A percentile compares a stretch with the other conserved stretches of the same genome.
phyloP scores from a whole-genome alignment of 495 filamentous ascomycete species.

The Cercophora scortea region DNA sequence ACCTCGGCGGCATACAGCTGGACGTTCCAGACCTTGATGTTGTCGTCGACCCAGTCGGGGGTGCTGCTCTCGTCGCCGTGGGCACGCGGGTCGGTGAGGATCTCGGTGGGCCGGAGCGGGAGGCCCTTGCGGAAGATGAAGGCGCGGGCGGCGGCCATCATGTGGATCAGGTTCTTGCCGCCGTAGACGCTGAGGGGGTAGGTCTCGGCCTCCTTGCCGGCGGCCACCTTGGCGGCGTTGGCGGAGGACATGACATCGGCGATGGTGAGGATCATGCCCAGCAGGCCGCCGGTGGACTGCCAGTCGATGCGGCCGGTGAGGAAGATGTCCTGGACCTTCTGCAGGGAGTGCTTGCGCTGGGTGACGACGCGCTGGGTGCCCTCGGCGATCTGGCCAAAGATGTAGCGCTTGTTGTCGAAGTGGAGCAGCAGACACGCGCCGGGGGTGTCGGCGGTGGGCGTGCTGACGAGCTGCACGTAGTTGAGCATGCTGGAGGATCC shows the following conservation, averaged over 20 bases:
- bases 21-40: constrained; percentile 78
- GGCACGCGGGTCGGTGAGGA: constrained; percentile 34
- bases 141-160: constrained; percentile 68
- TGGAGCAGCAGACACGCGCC: constrained; percentile 69
- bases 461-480: constrained; percentile 62
- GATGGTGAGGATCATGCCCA: constrained; percentile 75
- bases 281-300: constrained; percentile 66
- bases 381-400: constrained; percentile 81
- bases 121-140: constrained; percentile 86
- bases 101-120: constrained; percentile 60
- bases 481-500: constrained; percentile 49
- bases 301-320: constrained; percentile 70
- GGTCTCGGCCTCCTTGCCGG: constrained; percentile 1
- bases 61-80: constrained; percentile 4
- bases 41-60: constrained; percentile 67
- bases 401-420: constrained; percentile 71
- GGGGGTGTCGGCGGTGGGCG: constrained; percentile 85
- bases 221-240: constrained; percentile 12
- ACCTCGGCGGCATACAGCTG: constrained; percentile 21
- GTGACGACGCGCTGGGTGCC: constrained; percentile 72
- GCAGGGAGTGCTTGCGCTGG: constrained; percentile 53
- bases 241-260: constrained; percentile 51
- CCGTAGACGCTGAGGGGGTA: constrained; percentile 63
- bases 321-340: constrained; percentile 65
- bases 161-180: constrained; percentile 66